phyloP scores from a whole-genome alignment of 306 rosid species.

The Ceratonia siliqua region DNA sequence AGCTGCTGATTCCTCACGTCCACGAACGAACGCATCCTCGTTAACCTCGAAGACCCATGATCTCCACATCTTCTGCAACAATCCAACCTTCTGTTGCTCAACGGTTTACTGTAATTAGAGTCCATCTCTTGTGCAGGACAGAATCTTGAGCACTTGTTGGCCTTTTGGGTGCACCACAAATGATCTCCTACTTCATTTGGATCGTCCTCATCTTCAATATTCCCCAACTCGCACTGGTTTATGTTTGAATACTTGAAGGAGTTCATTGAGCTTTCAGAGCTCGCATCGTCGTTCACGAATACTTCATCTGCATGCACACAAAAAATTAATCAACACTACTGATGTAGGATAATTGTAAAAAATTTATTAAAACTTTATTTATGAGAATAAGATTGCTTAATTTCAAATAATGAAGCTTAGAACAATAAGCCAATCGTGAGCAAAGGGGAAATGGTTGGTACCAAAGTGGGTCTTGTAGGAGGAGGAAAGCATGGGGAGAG shows the following conservation, averaged over 20 bases:
- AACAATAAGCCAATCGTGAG: slow-evolving; percentile 41
- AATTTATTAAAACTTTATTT: too few species aligned
- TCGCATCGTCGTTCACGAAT: slow-evolving; percentile 51
- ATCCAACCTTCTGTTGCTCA: slow-evolving; percentile 3
- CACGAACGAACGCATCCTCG: slow-evolving; percentile 43
- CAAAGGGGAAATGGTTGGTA: background rate
- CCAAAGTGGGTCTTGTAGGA: slow-evolving; percentile 32
- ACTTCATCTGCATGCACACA: slow-evolving; percentile 51
- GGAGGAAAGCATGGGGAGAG: slow-evolving; percentile 47
- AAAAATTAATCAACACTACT: too few species aligned
- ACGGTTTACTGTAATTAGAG: slow-evolving; percentile 17
- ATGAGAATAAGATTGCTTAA: too few species aligned
- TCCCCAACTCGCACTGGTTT: slow-evolving; percentile 45
- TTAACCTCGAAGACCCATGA: slow-evolving; percentile 22
- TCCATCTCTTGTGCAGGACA: slow-evolving; percentile 51
- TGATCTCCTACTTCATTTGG: slow-evolving; percentile 29
- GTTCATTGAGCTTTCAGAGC: slow-evolving; percentile 59
- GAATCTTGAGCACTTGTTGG: slow-evolving; percentile 62
- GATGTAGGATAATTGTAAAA: too few species aligned
- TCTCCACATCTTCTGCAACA: slow-evolving; percentile 9
- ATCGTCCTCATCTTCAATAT: slow-evolving; percentile 51
- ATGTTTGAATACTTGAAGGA: slow-evolving; percentile 59
- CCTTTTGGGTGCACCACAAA: slow-evolving; percentile 24
- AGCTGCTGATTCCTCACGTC: slow-evolving; percentile 58
- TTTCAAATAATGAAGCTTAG: background rate